Evolutionary conservation across 805 yeast species (phyloP), one percentile per base, ranked within the genome.

Genomic region (Ogataea parapolymorpha): DNA sequence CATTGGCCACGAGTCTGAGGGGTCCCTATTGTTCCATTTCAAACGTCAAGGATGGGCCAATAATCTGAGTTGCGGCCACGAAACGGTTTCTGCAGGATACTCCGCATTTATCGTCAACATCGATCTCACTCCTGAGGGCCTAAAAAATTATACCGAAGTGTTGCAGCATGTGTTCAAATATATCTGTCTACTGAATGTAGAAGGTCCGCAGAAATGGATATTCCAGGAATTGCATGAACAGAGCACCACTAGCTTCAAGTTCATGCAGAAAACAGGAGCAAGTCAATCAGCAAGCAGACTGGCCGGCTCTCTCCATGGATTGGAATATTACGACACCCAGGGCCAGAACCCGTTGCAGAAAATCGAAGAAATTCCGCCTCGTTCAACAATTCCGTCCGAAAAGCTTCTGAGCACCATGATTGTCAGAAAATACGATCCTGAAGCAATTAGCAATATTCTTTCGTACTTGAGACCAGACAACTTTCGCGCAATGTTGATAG

Each of bases 1-100:
- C 39, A 66, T 91, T 35, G 98, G 98, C 29, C 98, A 91, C 62
- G 99, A 91, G 66, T 85, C 93, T 35, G 72, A 81, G 35, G 98
- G 98, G 2, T 88, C 96, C 2, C 61, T 91, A 14, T 69, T 88
- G 26, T 75, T 80, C 41, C 74, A 71, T 49, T 74, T 91, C 50
- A 91, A 88, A 63, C 59, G 66, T 25, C 67, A 74, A 48, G 85
- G 90, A 11, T 85, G 90, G 88, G 95, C 91, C 6, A 83, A 77
- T 50, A 82, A 77, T 13, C 70, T 91, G 38, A 77, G 88, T 26
- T 79, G 89, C 25, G 96, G 96, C 7, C 72, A 77, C 29, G 72
- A 78, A 50, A 73, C 76, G 26, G 72, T 82, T 7, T 80, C 89
- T 18, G 70, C 78, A 33, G 93, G 84, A 2, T 78, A 72, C 44